phyloP scores from a whole-genome alignment of 2,329 filamentous ascomycete species.

The Talaromyces rugulosus region DNA sequence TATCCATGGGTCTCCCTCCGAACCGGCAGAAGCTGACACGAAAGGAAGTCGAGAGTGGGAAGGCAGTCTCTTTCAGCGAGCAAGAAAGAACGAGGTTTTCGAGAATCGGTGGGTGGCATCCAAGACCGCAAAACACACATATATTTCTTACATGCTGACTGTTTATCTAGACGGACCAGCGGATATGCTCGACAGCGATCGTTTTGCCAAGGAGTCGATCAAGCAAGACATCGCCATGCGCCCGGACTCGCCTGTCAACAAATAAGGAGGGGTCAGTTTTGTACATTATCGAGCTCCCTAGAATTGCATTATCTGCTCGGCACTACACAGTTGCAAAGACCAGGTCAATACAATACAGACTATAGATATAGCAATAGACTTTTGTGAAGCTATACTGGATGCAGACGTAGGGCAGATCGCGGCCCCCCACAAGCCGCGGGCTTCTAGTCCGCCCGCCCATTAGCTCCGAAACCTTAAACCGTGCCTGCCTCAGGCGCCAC shows the following conservation, averaged over 20 bases:
- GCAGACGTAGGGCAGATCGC: neutral
- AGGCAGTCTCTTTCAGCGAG: constrained; percentile 42
- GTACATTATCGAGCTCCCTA: neutral
- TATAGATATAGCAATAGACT: neutral
- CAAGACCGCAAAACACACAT: neutral
- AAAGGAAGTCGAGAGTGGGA: constrained; percentile 56
- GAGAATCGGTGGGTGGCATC: constrained; percentile 1
- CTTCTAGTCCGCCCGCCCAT: neutral
- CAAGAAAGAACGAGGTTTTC: constrained; percentile 36
- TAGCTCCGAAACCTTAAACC: neutral
- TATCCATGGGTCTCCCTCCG: constrained; percentile 60
- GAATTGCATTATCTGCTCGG: neutral
- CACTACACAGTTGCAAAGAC: neutral
- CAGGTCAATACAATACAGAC: no score
- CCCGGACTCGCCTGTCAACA: constrained; percentile 45
- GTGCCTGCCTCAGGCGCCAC: neutral
- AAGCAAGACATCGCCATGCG: constrained; percentile 42
- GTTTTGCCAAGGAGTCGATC: constrained; percentile 30
- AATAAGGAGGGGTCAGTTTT: constrained; percentile 29
- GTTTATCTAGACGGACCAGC: constrained; percentile 47
- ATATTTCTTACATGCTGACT: constrained; percentile 11
- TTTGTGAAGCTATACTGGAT: neutral
- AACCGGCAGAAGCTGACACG: constrained; percentile 53
- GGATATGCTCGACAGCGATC: constrained; percentile 50
- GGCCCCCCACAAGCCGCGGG: neutral